Base-by-base conservation (phyloP, 495 filamentous ascomycete genomes). In the Schizothecium vesticola region DNA sequence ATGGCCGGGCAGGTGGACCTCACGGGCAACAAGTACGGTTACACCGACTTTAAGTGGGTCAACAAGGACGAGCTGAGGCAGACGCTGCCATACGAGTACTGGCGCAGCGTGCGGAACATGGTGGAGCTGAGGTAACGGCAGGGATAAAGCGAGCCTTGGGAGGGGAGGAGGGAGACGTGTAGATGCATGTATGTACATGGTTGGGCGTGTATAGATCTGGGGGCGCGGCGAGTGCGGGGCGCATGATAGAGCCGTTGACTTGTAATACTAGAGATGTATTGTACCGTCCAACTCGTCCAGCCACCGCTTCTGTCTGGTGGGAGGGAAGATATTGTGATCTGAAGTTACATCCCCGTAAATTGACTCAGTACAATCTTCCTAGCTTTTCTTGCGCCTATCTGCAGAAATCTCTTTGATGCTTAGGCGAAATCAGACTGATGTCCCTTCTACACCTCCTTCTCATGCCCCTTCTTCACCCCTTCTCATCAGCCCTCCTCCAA, bases 1-100 rank as follows among this genome's bases (percentile, higher is more conserved):
- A 90, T 98, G 91, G 92, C 92, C 56, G 95, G 95, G n/a, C 94
- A 97, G 81, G 92, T 89, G 5, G 87, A 97, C 78, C 79, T 98
- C 64, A 81, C 80, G 59, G 82, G 79, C 61, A 98, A 97, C 80
- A 81, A 80, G 70, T 83, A 91, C 60, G 89, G 89, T 22, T 75
- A 95, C 25, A 80, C 83, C 56, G 94, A 97, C 75, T 99, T 93
- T 80, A 87, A 91, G 80, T 99, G 95, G 95, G 80, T 97, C 69
- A 87, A 91, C 19, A 93, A 90, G 80, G 92, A 97, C 66, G 95
- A 99, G 86, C 83, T 97, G 57, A 68, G 87, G 73, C 80, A 88
- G 71, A 80, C 80, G 59, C 84, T 96, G 57, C 74, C 79, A 12
- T 73, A 76, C 22, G 81, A 84, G 64, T 95, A 96, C 78, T 97